Conservation (phyloP, 1,284 basidiomycete species). For the Gymnopus androsaceus region DNA sequence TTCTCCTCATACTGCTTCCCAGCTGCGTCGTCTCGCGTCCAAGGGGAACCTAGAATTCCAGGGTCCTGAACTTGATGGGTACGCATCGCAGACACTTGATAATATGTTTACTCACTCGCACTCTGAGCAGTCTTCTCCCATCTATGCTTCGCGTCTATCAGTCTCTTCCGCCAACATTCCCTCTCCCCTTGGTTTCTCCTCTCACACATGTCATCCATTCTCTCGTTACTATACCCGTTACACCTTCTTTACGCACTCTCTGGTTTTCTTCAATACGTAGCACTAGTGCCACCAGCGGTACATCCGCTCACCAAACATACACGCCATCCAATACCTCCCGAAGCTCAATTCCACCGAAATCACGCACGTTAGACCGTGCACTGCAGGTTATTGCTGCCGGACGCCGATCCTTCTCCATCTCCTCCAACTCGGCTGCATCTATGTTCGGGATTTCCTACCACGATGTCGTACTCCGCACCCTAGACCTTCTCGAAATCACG, state of each 20-base stretch:
- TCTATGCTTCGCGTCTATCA: slow-evolving; percentile 66
- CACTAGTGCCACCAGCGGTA: slow-evolving; percentile 23
- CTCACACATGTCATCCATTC: slow-evolving; percentile 76
- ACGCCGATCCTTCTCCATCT: slow-evolving; percentile 51
- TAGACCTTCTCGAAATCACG: slow-evolving; percentile 63
- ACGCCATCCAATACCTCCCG: neutral
- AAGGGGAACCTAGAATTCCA: slow-evolving; percentile 57
- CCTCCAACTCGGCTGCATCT: slow-evolving; percentile 41
- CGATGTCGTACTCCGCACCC: slow-evolving; percentile 63
- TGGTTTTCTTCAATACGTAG: slow-evolving; percentile 40
- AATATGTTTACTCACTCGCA: slow-evolving; percentile 5
- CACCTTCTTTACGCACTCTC: slow-evolving; percentile 48
- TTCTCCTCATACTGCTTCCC: neutral
- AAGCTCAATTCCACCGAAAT: slow-evolving; percentile 32
- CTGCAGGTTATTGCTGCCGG: slow-evolving; percentile 58
- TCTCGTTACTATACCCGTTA: slow-evolving; percentile 71
- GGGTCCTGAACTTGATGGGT: slow-evolving; percentile 69
- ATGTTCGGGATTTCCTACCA: slow-evolving; percentile 26
- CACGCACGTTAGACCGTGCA: slow-evolving; percentile 63
- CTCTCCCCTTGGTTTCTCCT: slow-evolving; percentile 64
- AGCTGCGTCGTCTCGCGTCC: neutral
- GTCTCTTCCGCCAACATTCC: slow-evolving; percentile 56
- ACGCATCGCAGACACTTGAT: slow-evolving; percentile 24
- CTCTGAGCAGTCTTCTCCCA: slow-evolving; percentile 49
- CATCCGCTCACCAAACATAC: slow-evolving; percentile 11